These are phyloP conservation scores for Plasmopara viticola DNA, from an alignment of 352 stramenopile species.

Conservation along the genomic window DNA sequence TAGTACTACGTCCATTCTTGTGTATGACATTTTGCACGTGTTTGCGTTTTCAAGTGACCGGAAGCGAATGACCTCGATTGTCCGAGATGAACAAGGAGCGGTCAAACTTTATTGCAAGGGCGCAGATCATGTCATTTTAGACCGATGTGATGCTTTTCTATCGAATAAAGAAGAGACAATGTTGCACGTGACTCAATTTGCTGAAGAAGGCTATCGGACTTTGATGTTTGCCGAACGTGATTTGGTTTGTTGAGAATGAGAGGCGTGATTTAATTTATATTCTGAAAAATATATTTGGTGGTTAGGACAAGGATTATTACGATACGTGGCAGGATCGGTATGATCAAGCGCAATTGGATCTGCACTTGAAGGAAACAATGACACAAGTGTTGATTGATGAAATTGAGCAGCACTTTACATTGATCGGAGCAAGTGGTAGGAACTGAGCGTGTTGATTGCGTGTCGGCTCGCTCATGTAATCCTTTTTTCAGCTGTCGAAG, in stretches of 20 bases:
- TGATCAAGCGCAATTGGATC: conserved; percentile 63
- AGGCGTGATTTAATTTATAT: not conserved
- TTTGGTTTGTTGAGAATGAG: conserved; percentile 35
- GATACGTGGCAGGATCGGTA: conserved; percentile 59
- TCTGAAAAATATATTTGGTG: not conserved
- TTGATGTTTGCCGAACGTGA: conserved; percentile 74
- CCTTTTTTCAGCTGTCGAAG: conserved; percentile 87
- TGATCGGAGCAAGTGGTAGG: conserved; percentile 82
- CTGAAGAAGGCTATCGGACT: conserved; percentile 78
- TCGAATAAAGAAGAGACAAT: conserved; percentile 50
- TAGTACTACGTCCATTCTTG: conserved; percentile 56
- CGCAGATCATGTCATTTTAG: conserved; percentile 69
- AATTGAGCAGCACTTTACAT: conserved; percentile 75
- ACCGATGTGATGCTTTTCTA: conserved; percentile 56
- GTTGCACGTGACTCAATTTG: conserved; percentile 78
- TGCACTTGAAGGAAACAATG: conserved; percentile 54
- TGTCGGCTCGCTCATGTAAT: not conserved
- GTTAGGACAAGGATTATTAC: conserved; percentile 63
- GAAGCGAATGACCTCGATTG: conserved; percentile 80
- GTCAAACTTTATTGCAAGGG: conserved; percentile 80
- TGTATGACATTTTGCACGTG: conserved; percentile 65
- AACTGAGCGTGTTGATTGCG: not conserved
- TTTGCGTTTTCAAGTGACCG: conserved; percentile 73
- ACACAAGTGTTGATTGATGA: conserved; percentile 58
- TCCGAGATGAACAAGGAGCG: conserved; percentile 43